Conservation (phyloP, 2,329 filamentous ascomycete genomes). For the Trichoderma sp. region DNA sequence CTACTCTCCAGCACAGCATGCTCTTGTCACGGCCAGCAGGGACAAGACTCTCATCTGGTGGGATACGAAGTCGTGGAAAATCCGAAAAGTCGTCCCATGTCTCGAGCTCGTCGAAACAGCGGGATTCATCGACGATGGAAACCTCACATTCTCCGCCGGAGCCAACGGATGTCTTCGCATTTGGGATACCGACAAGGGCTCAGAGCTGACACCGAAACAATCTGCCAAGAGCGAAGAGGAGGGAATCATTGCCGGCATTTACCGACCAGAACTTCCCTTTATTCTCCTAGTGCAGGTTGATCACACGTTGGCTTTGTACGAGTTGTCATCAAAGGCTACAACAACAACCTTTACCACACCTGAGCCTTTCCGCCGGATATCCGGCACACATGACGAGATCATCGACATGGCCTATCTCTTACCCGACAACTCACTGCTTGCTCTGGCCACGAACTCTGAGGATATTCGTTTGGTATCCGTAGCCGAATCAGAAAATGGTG, state of each 20-base stretch:
- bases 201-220: conserved; percentile 77
- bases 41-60: conserved; percentile 95
- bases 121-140: conserved; percentile 72
- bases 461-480: conserved; percentile 85
- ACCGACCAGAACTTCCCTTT: conserved; percentile 63
- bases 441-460: conserved; percentile 92
- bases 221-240: conserved; percentile 57
- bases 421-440: conserved; percentile 75
- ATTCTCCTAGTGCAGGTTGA: conserved; percentile 84
- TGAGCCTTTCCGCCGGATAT: conserved; percentile 72
- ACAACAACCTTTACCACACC: conserved; percentile 37
- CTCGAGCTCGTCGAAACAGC: conserved; percentile 82
- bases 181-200: conserved; percentile 76
- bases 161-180: conserved; percentile 78
- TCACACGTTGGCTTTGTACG: conserved; percentile 79
- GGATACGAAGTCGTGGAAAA: conserved; percentile 83
- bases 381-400: conserved; percentile 95
- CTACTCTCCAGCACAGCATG: conserved; percentile 71
- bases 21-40: conserved; percentile 78
- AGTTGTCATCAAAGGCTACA: conserved; percentile 41
- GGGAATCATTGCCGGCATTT: conserved; percentile 70
- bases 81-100: conserved; percentile 75
- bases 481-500: conserved; percentile 36
- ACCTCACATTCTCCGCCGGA: conserved; percentile 78
- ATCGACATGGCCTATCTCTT: conserved; percentile 90